Percentiles rank a stretch among this genome's conserved stretches.
phyloP scores from a whole-genome alignment of 1,139 yeast genomes.

The Blastobotrys indianensis region DNA sequence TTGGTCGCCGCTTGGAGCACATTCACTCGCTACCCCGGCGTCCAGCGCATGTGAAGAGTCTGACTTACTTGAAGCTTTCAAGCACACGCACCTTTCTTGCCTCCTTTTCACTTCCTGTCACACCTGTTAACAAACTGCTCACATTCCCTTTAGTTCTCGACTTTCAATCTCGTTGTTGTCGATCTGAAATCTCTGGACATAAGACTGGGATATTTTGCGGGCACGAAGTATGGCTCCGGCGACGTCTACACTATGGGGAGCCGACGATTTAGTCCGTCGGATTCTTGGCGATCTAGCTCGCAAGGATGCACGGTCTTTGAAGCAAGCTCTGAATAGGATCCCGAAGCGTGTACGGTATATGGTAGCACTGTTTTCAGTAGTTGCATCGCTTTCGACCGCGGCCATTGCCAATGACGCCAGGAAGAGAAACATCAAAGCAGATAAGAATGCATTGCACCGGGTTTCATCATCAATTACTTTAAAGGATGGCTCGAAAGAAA shows the following conservation, averaged over 20 bases:
- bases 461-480: constrained; percentile 26
- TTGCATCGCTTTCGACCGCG: constrained; percentile 10
- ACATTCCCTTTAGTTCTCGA: neutral
- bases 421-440: constrained; percentile 1
- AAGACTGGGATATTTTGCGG: neutral
- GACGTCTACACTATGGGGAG: constrained; percentile 13
- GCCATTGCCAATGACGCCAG: constrained; percentile 7
- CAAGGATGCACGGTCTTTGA: constrained; percentile 13
- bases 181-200: neutral
- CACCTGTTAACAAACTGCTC: neutral
- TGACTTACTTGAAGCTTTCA: too few relatives aligned
- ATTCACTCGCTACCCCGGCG: too few relatives aligned
- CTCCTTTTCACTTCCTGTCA: neutral
- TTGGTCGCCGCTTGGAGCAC: too few relatives aligned
- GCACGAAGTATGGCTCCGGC: constrained; percentile 11
- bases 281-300: constrained; percentile 13
- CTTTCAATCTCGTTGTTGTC: neutral
- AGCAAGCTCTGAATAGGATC: constrained; percentile 7
- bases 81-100: too few relatives aligned
- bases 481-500: constrained; percentile 28
- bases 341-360: constrained; percentile 11
- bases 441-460: constrained; percentile 20
- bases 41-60: too few relatives aligned
- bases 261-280: constrained; percentile 10
- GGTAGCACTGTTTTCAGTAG: constrained; percentile 10